Evolutionary conservation across 768 basidiomycete genomes (phyloP), one percentile per base, ranked within the genome.

Genomic region (Serendipita sp.): DNA sequence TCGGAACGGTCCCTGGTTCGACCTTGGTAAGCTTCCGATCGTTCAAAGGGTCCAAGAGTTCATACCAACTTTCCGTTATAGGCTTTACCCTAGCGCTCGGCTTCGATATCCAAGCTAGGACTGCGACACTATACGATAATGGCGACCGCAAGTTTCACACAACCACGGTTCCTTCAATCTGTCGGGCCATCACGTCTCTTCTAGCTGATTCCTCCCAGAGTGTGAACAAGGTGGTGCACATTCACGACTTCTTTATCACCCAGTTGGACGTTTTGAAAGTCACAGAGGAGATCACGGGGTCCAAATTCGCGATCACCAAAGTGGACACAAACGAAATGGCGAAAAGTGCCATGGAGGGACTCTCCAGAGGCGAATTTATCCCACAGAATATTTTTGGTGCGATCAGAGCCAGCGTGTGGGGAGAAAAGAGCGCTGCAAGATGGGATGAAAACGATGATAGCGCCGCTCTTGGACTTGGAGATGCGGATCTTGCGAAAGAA

Each of bases 361-460:
- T 60, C 29, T 4, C 16, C 16, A 27, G 55, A 8, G 55, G 55
- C 33, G 55, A 60, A 37, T 60, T 31, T 10, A 60, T 29, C n/a
- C 36, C 4, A 10, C 10, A 31, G 4, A 60, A 60, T 60, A n/a
- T 60, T 4, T 4, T 60, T 16, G 55, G 55, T 60, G 55, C 29
- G 16, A 60, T 60, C 10, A 31, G n/a, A 37, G 33, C 55, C 10
- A 33, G 29, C 29, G 34, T 60, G n/a, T 37, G 23, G 16, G 33
- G 55, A 36, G 55, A 60, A 29, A 34, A 60, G 34, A 34, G 55
- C 8, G 33, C 18, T 31, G 55, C 55, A n/a, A 37, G 36, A 33
- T 60, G 55, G 55, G 55, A 60, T 31, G 55, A 27, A 29, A 33
- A 60, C 36, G 55, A 60, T 36, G 55, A 60, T 60, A 60, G 55